A percentile compares a stretch with the other conserved stretches of the same genome.
Evolutionary conservation across 2,329 filamentous ascomycete genomes (phyloP).

Genomic region (Colletotrichum caudatum): DNA sequence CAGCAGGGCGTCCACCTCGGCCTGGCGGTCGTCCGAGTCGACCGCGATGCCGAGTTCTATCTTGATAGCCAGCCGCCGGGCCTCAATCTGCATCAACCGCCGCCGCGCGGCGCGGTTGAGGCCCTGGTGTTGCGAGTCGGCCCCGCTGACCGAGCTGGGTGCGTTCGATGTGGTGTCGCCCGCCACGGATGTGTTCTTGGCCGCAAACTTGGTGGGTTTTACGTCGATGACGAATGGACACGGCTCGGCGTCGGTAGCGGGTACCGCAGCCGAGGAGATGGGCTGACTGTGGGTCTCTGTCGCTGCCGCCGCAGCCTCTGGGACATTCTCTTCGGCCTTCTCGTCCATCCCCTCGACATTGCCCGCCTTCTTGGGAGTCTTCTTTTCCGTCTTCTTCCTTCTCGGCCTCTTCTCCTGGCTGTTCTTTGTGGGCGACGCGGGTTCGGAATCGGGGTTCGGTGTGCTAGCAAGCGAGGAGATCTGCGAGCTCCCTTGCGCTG

Average conservation of each 20-base stretch:
- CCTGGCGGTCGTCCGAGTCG: slow-evolving; percentile 35
- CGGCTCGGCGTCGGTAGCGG: slow-evolving; percentile 15
- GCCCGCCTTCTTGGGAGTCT: slow-evolving; percentile 20
- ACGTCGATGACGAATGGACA: slow-evolving; percentile 32
- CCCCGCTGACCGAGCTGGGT: slow-evolving; percentile 33
- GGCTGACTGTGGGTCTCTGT: slow-evolving; percentile 20
- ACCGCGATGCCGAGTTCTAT: slow-evolving; percentile 30
- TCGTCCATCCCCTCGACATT: neutral
- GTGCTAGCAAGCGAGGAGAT: slow-evolving; percentile 32
- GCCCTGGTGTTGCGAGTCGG: slow-evolving; percentile 13
- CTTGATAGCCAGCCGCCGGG: slow-evolving; percentile 28
- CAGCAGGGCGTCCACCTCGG: slow-evolving; percentile 35
- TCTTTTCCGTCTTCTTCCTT: slow-evolving; percentile 38
- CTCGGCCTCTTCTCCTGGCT: slow-evolving; percentile 34
- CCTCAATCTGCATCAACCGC: slow-evolving; percentile 37
- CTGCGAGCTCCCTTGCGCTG: slow-evolving; percentile 8
- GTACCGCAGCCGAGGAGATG: neutral
- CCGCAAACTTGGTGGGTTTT: slow-evolving; percentile 21
- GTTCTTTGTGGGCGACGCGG: slow-evolving; percentile 30
- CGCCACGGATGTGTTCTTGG: slow-evolving; percentile 9
- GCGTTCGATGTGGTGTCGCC: slow-evolving; percentile 29
- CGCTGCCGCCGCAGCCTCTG: slow-evolving; percentile 15
- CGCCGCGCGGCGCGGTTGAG: slow-evolving; percentile 41
- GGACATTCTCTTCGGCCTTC: neutral
- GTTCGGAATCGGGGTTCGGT: slow-evolving; percentile 30